Conservation (phyloP, 768 basidiomycete species). For the Boletus rubescentipes region DNA sequence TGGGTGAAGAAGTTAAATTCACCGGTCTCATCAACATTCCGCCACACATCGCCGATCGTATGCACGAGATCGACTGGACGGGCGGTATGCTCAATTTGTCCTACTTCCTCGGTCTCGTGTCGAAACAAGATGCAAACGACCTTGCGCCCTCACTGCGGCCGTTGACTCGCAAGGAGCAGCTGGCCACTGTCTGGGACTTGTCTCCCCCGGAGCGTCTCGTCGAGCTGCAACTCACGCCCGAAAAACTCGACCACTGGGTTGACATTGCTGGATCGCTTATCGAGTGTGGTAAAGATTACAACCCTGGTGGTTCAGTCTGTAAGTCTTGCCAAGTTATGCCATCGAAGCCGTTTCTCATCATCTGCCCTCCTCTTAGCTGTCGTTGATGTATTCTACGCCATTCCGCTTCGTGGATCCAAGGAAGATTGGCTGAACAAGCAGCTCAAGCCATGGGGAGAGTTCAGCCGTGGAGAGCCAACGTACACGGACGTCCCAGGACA, state of each 20-base stretch:
- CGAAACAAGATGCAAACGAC: constrained; percentile 24
- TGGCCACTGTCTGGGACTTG: constrained; percentile 26
- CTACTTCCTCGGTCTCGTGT: constrained; percentile 39
- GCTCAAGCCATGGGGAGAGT: constrained; percentile 26
- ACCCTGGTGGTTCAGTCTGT: constrained; percentile 28
- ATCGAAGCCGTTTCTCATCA: background rate
- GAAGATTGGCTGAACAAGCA: constrained; percentile 30
- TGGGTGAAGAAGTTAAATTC: constrained; percentile 40
- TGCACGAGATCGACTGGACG: constrained; percentile 43
- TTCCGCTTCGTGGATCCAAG: constrained; percentile 28
- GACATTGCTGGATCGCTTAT: constrained; percentile 32
- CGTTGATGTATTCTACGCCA: constrained; percentile 30
- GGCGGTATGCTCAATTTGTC: constrained; percentile 41
- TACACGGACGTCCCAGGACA: constrained; percentile 29
- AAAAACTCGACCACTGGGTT: constrained; percentile 30
- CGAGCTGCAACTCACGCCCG: constrained; percentile 28
- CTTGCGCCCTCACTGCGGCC: constrained; percentile 21
- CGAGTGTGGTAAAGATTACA: constrained; percentile 31
- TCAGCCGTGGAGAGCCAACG: constrained; percentile 22
- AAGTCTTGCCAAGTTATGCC: constrained; percentile 7
- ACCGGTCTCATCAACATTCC: constrained; percentile 44
- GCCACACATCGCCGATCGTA: constrained; percentile 40
- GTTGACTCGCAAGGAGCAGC: constrained; percentile 23
- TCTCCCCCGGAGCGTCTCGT: constrained; percentile 28
- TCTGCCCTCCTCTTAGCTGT: background rate